Evolutionary conservation across 495 filamentous ascomycete species (phyloP), one percentile per base, ranked within the genome.

Genomic region (Penicillium goetzii): DNA sequence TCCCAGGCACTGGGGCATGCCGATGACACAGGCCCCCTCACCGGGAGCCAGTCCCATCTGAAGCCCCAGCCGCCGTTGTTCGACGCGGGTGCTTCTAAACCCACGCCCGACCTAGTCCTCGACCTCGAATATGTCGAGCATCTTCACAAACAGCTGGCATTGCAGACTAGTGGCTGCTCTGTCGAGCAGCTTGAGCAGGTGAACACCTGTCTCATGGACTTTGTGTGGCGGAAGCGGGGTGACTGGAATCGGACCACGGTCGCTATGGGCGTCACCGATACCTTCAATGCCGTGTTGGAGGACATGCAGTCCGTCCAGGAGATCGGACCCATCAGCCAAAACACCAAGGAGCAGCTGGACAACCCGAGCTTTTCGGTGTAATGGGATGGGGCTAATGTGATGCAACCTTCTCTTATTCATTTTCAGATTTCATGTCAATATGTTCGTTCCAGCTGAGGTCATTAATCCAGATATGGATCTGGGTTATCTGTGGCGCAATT

Each of bases 141-240:
- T 15, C 81, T 96, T 36, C 82, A 90, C 56, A 67, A 79, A 0
- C 72, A 82, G 30, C 74, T 97, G 23, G 84, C 86, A 0, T 73
- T 84, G 17, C 81, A 83, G 33, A 91, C 90, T 9, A 89, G 88
- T 45, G 93, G 93, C 0, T 93, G 87, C 76, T 90, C 86, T 2
- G 88, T 99, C 41, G 95, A 98, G 76, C 96, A 99, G 73, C 81
- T 99, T 32, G 94, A 98, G 78, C 93, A 97, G 73, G 86, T 96
- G 72, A 91, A 92, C 71, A 87, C 93, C n/a, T 87, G 86, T 59
- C 76, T 97, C 68, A 97, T 97, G 94, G 89, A 93, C 62, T 85
- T 86, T 45, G 80, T 98, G 15, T 99, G 95, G 95, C 84, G 81
- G 60, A 83, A 80, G 59, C 84, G 91, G 43, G 82, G 85, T 57